Conservation (phyloP, 2,329 filamentous ascomycete genomes). For the Colletotrichum liaoningense region DNA sequence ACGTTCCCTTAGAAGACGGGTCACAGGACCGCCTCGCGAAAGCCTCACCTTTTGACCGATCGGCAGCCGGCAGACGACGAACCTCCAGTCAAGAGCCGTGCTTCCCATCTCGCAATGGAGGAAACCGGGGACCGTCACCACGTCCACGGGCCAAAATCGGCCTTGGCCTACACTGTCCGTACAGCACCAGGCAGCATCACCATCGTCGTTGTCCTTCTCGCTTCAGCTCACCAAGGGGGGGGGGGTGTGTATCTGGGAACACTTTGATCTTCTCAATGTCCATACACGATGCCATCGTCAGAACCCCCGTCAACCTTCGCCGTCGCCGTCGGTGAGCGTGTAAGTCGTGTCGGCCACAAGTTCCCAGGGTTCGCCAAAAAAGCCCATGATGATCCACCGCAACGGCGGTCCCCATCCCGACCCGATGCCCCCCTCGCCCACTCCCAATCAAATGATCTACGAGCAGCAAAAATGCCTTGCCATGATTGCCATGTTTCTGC, state of each 20-base stretch:
- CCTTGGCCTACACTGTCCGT: not conserved
- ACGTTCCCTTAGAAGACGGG: constrained; percentile 9
- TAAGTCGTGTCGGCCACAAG: not conserved
- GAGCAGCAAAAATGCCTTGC: constrained; percentile 13
- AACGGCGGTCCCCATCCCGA: not conserved
- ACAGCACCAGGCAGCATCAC: not conserved
- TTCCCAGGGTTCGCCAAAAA: not conserved
- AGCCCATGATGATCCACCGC: not conserved
- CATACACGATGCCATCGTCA: not conserved
- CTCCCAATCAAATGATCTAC: constrained; percentile 13
- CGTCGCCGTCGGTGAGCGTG: constrained; percentile 17
- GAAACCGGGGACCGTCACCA: not conserved
- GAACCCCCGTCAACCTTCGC: constrained; percentile 1
- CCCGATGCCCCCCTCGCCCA: constrained; percentile 1
- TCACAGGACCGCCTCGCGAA: constrained; percentile 28
- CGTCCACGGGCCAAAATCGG: constrained; percentile 1
- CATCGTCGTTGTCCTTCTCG: constrained; percentile 1
- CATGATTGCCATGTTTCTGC: constrained; percentile 7
- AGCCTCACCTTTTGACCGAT: constrained; percentile 27
- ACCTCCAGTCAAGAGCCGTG: constrained; percentile 12
- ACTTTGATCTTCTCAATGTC: not conserved
- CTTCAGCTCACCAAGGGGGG: constrained; percentile 26
- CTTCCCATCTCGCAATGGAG: not conserved
- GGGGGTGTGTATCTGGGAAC: not conserved
- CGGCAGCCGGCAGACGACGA: constrained; percentile 26